Percentiles rank a stretch among this genome's conserved stretches.
These are phyloP conservation scores for Phytophthora fragariaefolia DNA, from an alignment of 352 stramenopile genomes.

Conservation along the genomic window DNA sequence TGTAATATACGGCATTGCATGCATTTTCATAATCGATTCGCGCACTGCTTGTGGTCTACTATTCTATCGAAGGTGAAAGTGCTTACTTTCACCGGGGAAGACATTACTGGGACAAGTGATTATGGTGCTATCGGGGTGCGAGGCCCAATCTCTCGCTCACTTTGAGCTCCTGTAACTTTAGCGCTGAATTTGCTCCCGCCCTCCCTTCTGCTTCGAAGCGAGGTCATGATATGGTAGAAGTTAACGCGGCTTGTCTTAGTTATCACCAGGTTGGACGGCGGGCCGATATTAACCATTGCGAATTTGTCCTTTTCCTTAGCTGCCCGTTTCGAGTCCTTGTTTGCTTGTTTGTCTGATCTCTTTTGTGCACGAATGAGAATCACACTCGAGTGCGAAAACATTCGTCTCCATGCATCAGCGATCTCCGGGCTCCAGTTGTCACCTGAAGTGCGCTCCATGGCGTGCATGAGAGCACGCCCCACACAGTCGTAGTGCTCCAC, in stretches of 20 bases:
- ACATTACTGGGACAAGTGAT: conserved; percentile 6
- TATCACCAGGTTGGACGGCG: conserved; percentile 27
- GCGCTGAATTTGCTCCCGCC: conserved; percentile 19
- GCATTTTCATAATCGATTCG: conserved; percentile 30
- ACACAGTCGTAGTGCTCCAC: conserved; percentile 53
- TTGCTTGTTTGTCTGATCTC: conserved; percentile 39
- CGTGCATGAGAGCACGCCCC: conserved; percentile 43
- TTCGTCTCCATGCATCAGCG: conserved; percentile 47
- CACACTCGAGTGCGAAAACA: conserved; percentile 52
- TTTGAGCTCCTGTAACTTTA: conserved; percentile 17
- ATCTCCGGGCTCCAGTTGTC: conserved; percentile 48
- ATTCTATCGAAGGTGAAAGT: conserved; percentile 15
- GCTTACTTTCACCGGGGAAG: conserved; percentile 5
- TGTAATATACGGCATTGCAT: no score
- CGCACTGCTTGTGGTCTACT: conserved; percentile 11
- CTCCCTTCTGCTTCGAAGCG: conserved; percentile 36
- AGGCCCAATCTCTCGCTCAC: conserved; percentile 14
- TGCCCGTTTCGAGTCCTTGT: conserved; percentile 14
- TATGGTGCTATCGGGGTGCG: conserved; percentile 3
- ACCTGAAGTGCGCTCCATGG: conserved; percentile 49
- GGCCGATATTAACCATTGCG: conserved; percentile 12
- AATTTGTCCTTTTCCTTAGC: conserved; percentile 33
- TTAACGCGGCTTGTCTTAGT: conserved; percentile 31
- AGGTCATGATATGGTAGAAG: conserved; percentile 33
- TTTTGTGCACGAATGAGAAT: conserved; percentile 48